Base-by-base conservation (phyloP, 345 rosid species). In the Melastoma malabathricum region DNA sequence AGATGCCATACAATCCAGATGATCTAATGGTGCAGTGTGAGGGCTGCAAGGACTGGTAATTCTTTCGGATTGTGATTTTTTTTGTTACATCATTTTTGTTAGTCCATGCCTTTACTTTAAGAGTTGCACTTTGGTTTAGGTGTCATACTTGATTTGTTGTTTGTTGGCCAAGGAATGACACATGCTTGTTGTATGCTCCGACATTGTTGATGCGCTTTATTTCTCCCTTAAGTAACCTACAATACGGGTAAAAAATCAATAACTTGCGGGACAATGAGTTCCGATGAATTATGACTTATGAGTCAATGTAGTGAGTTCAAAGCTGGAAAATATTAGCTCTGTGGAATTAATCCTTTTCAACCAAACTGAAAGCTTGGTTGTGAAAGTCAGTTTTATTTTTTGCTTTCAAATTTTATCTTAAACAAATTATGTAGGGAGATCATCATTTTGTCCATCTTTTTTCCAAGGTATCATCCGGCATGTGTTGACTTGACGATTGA, bases 1-100 rank as follows among this genome's bases (percentile, higher is more conserved):
- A 83, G 75, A 83, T 85, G 95, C 97, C 97, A 1, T 81, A 89
- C 71, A 85, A 89, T 63, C 95, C 95, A 4, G 97, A 85, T 71
- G 82, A 77, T 59, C 83, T 89, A 20, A 85, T 85, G 95, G 97
- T 85, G 61, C 93, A 83, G 46, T 89, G 97, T 27, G 95, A 84
- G 59, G 84, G 83, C 6, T 89, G 97, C 80, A 89, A 74, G 60
- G 95, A 84, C 77, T 89, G 97, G 92, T 89, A 89, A 49, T 64
- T 47, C 19, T 55, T 27, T 16, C 23, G 10, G 44, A 10, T 51
- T 51, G 15, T 43, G 12, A 34, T 34, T 34, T 10, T 31, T 31
- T 51, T 27, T 15, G 54, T 31, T 15, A 43, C 39, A 27, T 43
- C 13, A 16, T 31, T 16, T 27, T 10, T 4, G 20, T 38, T 51